A percentile compares a stretch with the other conserved stretches of the same genome.
These are phyloP conservation scores for Naganishia cerealis DNA, from an alignment of 1,284 basidiomycete genomes.

Conservation along the genomic window DNA sequence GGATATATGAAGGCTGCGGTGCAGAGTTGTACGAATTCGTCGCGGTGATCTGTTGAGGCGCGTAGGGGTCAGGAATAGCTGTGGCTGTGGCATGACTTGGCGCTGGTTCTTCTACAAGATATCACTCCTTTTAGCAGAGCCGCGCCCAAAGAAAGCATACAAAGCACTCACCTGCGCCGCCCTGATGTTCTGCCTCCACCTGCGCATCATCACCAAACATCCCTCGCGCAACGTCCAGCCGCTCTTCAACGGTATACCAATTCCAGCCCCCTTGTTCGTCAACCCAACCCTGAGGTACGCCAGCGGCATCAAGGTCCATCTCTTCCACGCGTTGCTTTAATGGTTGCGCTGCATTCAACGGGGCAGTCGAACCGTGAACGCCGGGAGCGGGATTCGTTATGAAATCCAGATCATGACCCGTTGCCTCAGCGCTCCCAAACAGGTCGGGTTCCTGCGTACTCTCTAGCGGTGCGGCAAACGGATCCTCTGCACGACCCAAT, in stretches of 20 bases:
- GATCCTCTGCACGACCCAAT: neutral
- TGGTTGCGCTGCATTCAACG: neutral
- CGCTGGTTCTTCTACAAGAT: neutral
- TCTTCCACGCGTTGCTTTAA: constrained; percentile 19
- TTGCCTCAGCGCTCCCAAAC: neutral
- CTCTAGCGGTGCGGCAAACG: neutral
- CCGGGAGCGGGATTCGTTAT: constrained; percentile 4
- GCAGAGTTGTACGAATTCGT: constrained; percentile 1
- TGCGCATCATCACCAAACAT: constrained; percentile 28
- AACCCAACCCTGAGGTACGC: constrained; percentile 34
- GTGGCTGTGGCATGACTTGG: neutral
- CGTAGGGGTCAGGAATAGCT: constrained; percentile 2
- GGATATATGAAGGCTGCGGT: neutral
- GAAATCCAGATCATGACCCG: constrained; percentile 3
- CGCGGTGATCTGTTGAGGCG: neutral
- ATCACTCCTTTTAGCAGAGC: neutral
- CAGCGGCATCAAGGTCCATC: constrained; percentile 32
- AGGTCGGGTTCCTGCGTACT: neutral
- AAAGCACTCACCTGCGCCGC: constrained; percentile 9
- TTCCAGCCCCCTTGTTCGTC: constrained; percentile 33
- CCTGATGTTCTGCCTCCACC: neutral
- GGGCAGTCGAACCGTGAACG: neutral
- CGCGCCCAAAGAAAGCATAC: neutral
- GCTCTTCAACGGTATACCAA: constrained; percentile 36
- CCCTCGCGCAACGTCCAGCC: constrained; percentile 33